phyloP scores from a whole-genome alignment of 2,329 filamentous ascomycete genomes.

The Lasiodiplodia sp. region DNA sequence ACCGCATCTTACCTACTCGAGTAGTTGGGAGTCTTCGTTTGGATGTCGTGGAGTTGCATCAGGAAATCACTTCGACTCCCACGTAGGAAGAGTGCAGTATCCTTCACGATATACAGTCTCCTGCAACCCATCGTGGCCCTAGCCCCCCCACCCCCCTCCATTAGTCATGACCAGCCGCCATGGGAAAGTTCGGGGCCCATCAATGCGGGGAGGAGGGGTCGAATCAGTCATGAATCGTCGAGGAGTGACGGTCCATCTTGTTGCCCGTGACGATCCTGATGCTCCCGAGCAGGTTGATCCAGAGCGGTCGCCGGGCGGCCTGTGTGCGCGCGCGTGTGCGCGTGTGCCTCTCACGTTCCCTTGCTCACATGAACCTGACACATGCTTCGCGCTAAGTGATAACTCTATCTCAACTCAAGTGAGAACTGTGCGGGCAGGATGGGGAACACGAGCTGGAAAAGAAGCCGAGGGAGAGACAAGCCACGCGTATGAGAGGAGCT shows the following conservation, averaged over 20 bases:
- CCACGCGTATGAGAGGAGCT: not conserved
- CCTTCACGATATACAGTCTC: too few relatives aligned
- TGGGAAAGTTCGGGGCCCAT: too few relatives aligned
- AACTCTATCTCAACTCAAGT: slow-evolving; percentile 13
- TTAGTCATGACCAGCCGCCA: too few relatives aligned
- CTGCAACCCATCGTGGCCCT: too few relatives aligned
- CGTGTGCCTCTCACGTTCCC: not conserved
- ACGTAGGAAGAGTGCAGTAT: too few relatives aligned
- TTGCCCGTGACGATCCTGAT: not conserved
- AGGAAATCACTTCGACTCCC: too few relatives aligned
- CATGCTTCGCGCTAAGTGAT: slow-evolving; percentile 18
- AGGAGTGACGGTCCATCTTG: not conserved
- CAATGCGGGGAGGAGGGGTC: too few relatives aligned
- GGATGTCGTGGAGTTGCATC: too few relatives aligned
- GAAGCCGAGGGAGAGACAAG: not conserved
- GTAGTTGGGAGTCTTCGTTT: too few relatives aligned
- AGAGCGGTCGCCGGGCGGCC: not conserved
- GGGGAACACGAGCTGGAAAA: not conserved
- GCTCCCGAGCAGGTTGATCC: not conserved
- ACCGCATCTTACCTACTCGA: too few relatives aligned
- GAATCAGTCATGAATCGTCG: not conserved
- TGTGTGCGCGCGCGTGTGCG: not conserved
- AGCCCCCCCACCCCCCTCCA: too few relatives aligned
- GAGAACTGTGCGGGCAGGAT: not conserved
- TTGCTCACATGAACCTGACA: slow-evolving; percentile 1